Percentiles rank a stretch among this genome's conserved stretches.
Conservation (phyloP, 495 filamentous ascomycete genomes). For the Aspergillus ellipticus region DNA sequence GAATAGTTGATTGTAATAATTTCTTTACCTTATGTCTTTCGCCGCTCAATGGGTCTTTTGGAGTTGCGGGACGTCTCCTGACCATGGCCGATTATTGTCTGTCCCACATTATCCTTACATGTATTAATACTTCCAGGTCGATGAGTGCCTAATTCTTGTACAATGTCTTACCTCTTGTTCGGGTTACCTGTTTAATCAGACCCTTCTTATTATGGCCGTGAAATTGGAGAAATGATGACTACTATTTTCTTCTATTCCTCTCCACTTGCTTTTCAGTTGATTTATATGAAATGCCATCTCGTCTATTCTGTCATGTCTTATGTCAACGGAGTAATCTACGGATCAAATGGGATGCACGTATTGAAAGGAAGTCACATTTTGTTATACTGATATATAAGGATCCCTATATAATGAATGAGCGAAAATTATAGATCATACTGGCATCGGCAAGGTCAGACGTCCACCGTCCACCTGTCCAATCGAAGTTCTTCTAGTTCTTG, state of each 20-base stretch:
- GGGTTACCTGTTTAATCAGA: constrained; percentile 9
- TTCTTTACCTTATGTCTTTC: constrained; percentile 5
- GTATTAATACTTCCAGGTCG: constrained; percentile 23
- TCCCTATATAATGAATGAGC: no score
- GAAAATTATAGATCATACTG: no score
- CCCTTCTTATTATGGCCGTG: background rate
- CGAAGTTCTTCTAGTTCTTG: no score
- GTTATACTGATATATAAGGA: background rate
- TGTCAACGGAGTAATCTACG: background rate
- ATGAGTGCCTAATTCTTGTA: constrained; percentile 14
- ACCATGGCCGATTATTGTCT: constrained; percentile 18
- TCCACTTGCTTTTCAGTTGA: background rate
- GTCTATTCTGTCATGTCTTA: background rate
- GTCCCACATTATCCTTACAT: constrained; percentile 16
- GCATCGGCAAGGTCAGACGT: no score
- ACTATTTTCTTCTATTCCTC: background rate
- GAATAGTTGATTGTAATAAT: constrained; percentile 6
- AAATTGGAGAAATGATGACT: background rate
- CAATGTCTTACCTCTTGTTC: constrained; percentile 20
- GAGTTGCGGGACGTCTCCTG: constrained; percentile 39
- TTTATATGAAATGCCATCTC: background rate
- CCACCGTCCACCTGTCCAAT: no score
- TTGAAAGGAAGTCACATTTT: background rate
- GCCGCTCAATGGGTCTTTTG: constrained; percentile 10
- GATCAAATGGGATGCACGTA: background rate